These are phyloP conservation scores for Ganoderma multipileum DNA, from an alignment of 1,284 basidiomycete species.

Conservation along the genomic window DNA sequence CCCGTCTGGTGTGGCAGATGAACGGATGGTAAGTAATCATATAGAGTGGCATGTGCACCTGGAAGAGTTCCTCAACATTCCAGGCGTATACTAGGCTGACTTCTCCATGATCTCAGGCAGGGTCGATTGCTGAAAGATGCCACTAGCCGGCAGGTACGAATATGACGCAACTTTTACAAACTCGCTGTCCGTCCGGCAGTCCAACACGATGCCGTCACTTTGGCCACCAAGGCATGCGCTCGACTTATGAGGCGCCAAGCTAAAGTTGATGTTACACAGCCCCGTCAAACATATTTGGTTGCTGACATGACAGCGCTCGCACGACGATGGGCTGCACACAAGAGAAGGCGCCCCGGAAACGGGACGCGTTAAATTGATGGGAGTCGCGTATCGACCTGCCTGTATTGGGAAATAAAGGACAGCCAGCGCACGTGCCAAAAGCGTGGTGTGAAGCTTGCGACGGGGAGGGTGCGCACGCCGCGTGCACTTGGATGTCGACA, in stretches of 20 bases:
- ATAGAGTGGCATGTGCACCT: neutral
- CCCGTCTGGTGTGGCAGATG: constrained; percentile 10
- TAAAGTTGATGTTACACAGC: neutral
- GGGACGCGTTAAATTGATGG: neutral
- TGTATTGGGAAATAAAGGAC: neutral
- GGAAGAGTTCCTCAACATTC: neutral
- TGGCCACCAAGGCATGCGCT: neutral
- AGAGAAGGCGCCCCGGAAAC: constrained; percentile 2
- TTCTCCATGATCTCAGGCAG: neutral
- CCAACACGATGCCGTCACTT: neutral
- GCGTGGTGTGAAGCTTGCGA: neutral
- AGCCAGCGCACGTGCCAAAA: neutral
- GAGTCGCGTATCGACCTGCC: neutral
- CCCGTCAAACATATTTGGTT: neutral
- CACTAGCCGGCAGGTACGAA: neutral
- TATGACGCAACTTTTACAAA: neutral
- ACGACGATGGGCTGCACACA: neutral
- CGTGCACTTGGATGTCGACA: neutral
- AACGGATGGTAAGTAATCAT: neutral
- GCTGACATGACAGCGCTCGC: neutral
- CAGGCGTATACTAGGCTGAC: neutral
- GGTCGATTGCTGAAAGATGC: neutral
- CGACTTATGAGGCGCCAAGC: neutral
- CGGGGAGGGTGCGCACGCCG: neutral
- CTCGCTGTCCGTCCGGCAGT: neutral